Evolutionary conservation across 192 early-diverging fungal species (phyloP), one percentile per base, ranked within the genome.

Genomic region (Coemansia sp.): DNA sequence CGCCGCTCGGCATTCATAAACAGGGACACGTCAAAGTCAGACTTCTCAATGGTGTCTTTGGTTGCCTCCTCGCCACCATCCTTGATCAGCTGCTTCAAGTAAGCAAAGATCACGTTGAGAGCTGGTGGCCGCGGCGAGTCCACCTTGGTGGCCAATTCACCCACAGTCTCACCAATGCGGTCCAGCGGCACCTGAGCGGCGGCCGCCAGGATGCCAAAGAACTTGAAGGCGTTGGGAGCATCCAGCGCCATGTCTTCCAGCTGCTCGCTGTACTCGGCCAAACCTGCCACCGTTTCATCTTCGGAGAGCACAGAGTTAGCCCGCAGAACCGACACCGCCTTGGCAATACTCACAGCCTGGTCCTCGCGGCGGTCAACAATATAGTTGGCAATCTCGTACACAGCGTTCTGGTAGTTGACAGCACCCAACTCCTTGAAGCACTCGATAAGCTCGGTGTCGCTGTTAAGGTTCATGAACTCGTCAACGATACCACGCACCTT

Each of bases 191-290:
- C 73, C 25, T 60, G 69, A 5, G 80, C 75, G n/a, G 64, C 72
- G 26, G 77, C 78, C 57, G 92, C 65, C 34, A 92, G 71, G 56
- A 82, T 84, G 31, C 83, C 88, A 49, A 88, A 79, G 78, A 80
- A 84, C 37, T 78, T 82, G 79, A 83, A 88, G 10, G 85, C 87
- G 44, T 85, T 77, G 19, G 91, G 91, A 1, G 86, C 83, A 71
- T 94, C 92, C 34, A 85, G 78, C 8, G 85, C 84, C 44, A 90
- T 74, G 62, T 95, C 94, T 40, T 89, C 85, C 49, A 91, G 70
- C 55, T 82, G 60, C 62, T 87, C 87, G 62, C 81, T 68, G 23
- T 76, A 78, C 44, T 81, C 78, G 34, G 80, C 69, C 42, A 88
- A 81, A 14, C 80, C 86, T 7, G 63, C 66, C 34, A 89, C 76